A percentile compares a stretch with the other conserved stretches of the same genome.
Conservation (phyloP, 176 grass and related monocot species). For the Stipa capillata region DNA sequence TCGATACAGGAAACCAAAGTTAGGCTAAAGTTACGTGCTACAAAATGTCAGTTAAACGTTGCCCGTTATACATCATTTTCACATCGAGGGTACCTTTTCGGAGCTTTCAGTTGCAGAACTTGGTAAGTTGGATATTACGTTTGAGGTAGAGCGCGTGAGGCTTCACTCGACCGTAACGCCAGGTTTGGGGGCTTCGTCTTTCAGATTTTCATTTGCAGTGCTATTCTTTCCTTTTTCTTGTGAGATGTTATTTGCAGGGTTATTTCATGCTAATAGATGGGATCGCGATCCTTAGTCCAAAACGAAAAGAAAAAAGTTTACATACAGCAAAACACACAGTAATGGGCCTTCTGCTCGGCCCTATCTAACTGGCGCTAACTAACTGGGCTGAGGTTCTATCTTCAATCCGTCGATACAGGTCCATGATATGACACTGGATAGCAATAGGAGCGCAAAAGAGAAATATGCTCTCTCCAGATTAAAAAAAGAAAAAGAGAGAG, state of each 20-base stretch:
- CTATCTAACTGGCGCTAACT: no score
- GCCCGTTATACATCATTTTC: not conserved
- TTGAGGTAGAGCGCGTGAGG: no score
- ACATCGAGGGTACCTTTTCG: no score
- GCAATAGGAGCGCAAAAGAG: not conserved
- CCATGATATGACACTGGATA: no score
- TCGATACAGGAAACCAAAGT: not conserved
- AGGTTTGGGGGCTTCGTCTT: not conserved
- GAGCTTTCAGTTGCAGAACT: not conserved
- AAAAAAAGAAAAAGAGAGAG: no score
- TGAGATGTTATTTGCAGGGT: no score
- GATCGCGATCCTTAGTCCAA: not conserved
- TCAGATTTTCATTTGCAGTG: no score
- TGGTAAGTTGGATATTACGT: not conserved
- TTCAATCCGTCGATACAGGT: no score
- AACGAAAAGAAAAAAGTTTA: not conserved
- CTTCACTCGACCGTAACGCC: not conserved
- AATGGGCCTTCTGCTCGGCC: fast-evolving
- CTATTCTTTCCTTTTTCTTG: no score
- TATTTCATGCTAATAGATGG: not conserved
- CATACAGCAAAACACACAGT: not conserved
- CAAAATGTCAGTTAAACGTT: not conserved
- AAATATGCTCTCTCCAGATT: no score
- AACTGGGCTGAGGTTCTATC: no score
- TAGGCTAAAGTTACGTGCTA: not conserved